phyloP scores from a whole-genome alignment of 768 basidiomycete species.

The Mycena galericulata region DNA sequence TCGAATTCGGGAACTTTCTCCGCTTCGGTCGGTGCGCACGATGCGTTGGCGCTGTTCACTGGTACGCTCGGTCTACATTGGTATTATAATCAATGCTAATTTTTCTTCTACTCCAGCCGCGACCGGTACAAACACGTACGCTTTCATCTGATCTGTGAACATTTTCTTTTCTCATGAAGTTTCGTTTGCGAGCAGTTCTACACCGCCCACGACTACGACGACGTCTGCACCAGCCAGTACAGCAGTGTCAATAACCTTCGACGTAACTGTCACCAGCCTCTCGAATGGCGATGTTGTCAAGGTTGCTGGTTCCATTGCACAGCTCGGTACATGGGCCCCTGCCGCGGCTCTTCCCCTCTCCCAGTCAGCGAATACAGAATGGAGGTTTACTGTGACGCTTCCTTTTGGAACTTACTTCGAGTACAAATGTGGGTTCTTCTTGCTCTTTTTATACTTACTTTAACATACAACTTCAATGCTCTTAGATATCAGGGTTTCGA shows the following conservation, averaged over 20 bases:
- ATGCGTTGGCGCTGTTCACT: slow-evolving; percentile 35
- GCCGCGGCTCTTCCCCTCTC: neutral
- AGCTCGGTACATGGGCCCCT: slow-evolving; percentile 1
- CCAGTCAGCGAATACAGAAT: neutral
- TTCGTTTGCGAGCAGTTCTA: neutral
- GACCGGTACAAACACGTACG: neutral
- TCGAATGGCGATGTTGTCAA: slow-evolving; percentile 11
- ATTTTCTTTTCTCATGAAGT: neutral
- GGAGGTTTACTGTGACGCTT: slow-evolving; percentile 8
- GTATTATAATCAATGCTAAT: neutral
- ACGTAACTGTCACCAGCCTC: slow-evolving; percentile 8
- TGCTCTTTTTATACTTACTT: neutral
- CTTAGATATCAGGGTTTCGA: slow-evolving; percentile 19
- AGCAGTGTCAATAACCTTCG: slow-evolving; percentile 17
- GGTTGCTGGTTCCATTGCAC: slow-evolving; percentile 18
- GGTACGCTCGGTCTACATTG: neutral
- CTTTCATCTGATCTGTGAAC: neutral
- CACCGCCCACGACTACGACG: neutral
- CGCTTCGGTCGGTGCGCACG: slow-evolving; percentile 33
- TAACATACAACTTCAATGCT: neutral
- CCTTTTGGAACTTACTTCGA: slow-evolving; percentile 12
- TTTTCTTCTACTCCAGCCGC: neutral
- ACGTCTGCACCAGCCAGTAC: neutral
- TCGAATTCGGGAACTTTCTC: slow-evolving; percentile 30
- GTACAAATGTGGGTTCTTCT: slow-evolving; percentile 17